Evolutionary conservation across 2,329 filamentous ascomycete genomes (phyloP).

Genomic region (Talaromyces sp.): DNA sequence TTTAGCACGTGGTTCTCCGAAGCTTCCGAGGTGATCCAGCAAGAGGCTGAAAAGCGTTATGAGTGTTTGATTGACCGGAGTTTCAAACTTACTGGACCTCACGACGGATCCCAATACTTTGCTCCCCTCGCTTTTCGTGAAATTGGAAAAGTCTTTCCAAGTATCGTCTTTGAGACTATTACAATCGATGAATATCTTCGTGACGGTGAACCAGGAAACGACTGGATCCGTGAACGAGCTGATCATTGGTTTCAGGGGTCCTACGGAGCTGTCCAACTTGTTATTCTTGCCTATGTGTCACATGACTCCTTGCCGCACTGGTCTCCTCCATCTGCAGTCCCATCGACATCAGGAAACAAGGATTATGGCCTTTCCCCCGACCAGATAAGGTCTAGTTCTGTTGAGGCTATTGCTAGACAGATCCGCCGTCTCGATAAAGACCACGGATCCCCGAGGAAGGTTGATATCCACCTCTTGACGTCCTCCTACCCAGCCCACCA

Average conservation of each 20-base stretch:
- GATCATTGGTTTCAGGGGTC: conserved; percentile 2
- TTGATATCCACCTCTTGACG: no score
- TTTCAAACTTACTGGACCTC: not conserved
- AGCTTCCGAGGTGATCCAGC: not conserved
- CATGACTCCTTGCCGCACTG: not conserved
- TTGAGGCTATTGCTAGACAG: no score
- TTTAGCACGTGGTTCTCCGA: not conserved
- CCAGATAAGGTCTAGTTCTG: not conserved
- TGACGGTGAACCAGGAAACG: no score
- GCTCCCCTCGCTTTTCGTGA: not conserved
- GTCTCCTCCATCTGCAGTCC: not conserved
- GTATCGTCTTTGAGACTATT: not conserved
- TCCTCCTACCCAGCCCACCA: not conserved
- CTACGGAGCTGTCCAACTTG: not conserved
- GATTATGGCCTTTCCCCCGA: not conserved
- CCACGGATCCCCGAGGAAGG: no score
- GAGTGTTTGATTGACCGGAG: not conserved
- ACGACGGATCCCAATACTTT: not conserved
- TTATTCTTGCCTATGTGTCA: not conserved
- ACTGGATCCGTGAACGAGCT: conserved; percentile 1
- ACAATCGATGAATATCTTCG: no score
- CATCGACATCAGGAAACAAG: not conserved
- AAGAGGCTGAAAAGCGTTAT: not conserved
- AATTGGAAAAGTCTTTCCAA: not conserved
- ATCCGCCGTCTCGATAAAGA: no score